Evolutionary conservation across 495 filamentous ascomycete genomes (phyloP).

Genomic region (Aspergillus baeticus): DNA sequence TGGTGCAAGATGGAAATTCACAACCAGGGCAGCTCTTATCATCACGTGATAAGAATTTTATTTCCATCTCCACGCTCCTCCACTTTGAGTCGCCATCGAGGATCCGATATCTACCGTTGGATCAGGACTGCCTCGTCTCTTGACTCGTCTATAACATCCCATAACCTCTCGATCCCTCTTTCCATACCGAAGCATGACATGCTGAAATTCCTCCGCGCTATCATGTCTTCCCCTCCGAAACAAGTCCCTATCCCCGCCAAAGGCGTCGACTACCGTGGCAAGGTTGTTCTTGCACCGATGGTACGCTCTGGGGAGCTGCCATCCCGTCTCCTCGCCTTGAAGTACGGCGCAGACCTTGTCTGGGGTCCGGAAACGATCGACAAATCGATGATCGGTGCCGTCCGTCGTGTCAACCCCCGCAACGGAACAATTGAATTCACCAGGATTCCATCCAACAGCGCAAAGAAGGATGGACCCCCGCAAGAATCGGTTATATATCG

Average conservation of each 20-base stretch:
- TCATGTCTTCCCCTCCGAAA: conserved; percentile 53
- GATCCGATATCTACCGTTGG: conserved; percentile 7
- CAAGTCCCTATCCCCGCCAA: conserved; percentile 80
- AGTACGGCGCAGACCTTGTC: conserved; percentile 95
- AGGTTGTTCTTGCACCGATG: conserved; percentile 95
- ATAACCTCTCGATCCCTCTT: background rate
- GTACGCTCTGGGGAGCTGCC: conserved; percentile 94
- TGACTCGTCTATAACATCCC: background rate
- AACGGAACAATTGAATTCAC: conserved; percentile 81
- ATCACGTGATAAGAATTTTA: background rate
- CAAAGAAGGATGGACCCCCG: conserved; percentile 41
- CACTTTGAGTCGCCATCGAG: background rate
- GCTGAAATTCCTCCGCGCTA: conserved; percentile 41
- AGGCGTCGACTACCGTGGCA: conserved; percentile 90
- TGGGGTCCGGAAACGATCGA: conserved; percentile 98
- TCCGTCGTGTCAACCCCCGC: conserved; percentile 67
- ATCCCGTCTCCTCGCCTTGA: conserved; percentile 78
- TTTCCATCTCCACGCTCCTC: background rate
- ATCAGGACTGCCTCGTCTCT: background rate
- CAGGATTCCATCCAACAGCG: conserved; percentile 67
- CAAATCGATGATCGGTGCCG: conserved; percentile 81
- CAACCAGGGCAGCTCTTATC: background rate
- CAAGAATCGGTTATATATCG: conserved; percentile 80
- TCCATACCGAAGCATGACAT: conserved; percentile 38
- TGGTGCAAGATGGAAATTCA: background rate